phyloP scores from a whole-genome alignment of 176 grass and related monocot genomes.

The Cymbopogon citratus region DNA sequence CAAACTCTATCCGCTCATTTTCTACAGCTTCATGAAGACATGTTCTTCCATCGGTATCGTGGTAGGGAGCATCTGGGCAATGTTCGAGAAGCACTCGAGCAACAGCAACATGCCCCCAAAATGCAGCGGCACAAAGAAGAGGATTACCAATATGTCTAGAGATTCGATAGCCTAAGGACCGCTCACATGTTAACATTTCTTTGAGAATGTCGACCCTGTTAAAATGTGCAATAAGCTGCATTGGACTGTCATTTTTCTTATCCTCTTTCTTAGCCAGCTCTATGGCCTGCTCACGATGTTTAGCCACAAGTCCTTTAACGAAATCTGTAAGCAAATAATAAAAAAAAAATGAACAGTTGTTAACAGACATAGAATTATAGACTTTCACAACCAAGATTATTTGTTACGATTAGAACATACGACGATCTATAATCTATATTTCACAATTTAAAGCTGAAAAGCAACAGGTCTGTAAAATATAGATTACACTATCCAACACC shows the following conservation, averaged over 20 bases:
- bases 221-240: not conserved
- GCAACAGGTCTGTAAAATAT: no score
- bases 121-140: not conserved
- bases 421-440: no score
- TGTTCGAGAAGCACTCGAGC: not conserved
- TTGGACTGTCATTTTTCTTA: fast-evolving
- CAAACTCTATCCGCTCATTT: not conserved
- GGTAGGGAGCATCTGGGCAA: not conserved
- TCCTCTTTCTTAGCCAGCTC: not conserved
- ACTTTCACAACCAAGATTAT: no score
- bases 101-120: not conserved
- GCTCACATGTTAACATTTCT: not conserved
- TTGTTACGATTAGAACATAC: no score
- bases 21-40: not conserved
- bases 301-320: not conserved
- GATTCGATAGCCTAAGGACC: not conserved
- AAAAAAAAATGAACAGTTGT: not conserved
- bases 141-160: not conserved
- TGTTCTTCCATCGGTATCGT: not conserved
- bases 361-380: not conserved
- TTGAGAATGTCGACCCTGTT: not conserved
- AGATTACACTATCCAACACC: no score
- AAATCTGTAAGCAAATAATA: not conserved
- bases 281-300: not conserved
- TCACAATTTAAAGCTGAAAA: no score